Base-by-base conservation (phyloP, 768 basidiomycete species). In the Russula vinacea region DNA sequence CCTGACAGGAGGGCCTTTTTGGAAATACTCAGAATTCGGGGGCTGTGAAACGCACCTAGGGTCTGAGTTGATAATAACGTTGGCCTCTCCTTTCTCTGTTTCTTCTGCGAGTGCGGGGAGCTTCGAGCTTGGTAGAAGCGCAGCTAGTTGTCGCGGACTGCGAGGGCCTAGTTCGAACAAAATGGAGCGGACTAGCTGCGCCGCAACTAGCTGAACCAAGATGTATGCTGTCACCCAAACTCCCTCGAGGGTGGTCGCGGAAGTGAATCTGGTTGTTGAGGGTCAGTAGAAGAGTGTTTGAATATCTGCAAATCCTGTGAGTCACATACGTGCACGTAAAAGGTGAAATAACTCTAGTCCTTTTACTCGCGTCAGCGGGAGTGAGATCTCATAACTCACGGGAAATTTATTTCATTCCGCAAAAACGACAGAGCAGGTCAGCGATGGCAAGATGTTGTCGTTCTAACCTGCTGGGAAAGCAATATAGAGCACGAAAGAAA, bases 291-390 rank as follows among this genome's bases (percentile, higher is more conserved):
- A 52, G 40, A 10, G 50, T 52, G 49, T 60, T 60, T n/a, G 50
- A 60, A 33, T 60, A 60, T 11, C 59, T 60, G 29, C 29, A 35
- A 39, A 7, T n/a, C 13, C 42, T 8, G 29, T 33, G 19, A 33
- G 56, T 47, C 44, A 33, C 6, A 47, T 5, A 58, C 32, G 17
- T 5, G 29, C 24, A 8, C 22, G 1, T 3, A 24, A 32, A 47
- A 35, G 32, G 7, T 22, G 44, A 5, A 16, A 71, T 62, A 40
- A 71, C 37, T 39, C 63, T 57, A 10, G 69, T 69, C 22, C 70
- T 70, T 56, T 44, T 32, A 32, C 35, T 32, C 19, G 10, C 19
- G 29, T 57, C 42, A 57, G 13, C 13, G 33, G 32, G 26, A 17
- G 5, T 29, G 5, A 51, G 29, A 32, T n/a, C 29, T 29, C 2